These are phyloP conservation scores for Flaveria sonorensis DNA, from an alignment of 129 eudicot species.

Conservation along the genomic window DNA sequence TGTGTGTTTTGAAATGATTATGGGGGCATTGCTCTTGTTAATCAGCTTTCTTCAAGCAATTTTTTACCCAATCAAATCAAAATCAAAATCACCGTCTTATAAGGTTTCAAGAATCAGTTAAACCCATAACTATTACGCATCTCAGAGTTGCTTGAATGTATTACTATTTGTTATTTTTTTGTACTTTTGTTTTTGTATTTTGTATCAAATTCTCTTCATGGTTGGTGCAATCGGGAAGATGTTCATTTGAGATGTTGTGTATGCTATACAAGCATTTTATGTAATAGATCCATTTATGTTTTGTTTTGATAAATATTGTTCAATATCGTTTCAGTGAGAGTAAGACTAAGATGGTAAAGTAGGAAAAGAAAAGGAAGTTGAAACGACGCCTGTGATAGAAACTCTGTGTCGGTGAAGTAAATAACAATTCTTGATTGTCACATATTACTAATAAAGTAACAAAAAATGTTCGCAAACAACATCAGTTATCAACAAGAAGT, in stretches of 20 bases:
- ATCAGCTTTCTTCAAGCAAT: not conserved
- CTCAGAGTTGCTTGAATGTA: conserved; percentile 14
- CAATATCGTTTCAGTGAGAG: not conserved
- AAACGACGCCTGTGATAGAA: not conserved
- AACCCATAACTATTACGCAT: no score
- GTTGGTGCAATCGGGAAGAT: not conserved
- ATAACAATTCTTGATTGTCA: not conserved
- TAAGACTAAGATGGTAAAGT: conserved; percentile 17
- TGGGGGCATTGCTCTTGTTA: not conserved
- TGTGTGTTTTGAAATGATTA: not conserved
- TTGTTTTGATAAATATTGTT: conserved; percentile 1
- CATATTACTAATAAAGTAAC: not conserved
- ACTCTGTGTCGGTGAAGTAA: not conserved
- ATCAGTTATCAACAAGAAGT: not conserved
- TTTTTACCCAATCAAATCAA: not conserved
- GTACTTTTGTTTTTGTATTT: not conserved
- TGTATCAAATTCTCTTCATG: not conserved
- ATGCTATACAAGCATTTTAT: not conserved
- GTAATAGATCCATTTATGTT: not conserved
- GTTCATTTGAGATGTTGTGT: not conserved
- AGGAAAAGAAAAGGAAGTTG: conserved; percentile 17
- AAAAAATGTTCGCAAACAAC: not conserved
- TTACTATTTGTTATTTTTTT: conserved; percentile 2
- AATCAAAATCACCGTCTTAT: not conserved
- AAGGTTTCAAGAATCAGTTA: not conserved